Percentiles rank a stretch among this genome's conserved stretches.
phyloP scores from a whole-genome alignment of 1,284 basidiomycete species.

The Tranzscheliella williamsii region DNA sequence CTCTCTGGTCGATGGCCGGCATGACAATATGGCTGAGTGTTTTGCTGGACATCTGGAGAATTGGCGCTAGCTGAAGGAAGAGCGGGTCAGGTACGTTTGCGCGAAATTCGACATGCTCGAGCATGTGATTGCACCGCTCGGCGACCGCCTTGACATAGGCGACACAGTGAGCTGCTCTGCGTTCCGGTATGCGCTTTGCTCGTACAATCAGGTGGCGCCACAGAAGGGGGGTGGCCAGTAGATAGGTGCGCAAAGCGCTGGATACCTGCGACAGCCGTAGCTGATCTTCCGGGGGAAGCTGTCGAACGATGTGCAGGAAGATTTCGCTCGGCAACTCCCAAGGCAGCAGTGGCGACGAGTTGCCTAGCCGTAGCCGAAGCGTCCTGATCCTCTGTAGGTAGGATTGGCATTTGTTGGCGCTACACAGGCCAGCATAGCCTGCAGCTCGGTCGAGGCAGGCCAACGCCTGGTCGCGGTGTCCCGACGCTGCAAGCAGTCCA shows the following conservation, averaged over 20 bases:
- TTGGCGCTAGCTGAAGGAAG: not conserved
- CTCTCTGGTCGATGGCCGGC: not conserved
- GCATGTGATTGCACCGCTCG: conserved; percentile 2
- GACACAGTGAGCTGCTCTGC: not conserved
- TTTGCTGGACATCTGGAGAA: not conserved
- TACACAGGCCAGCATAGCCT: not conserved
- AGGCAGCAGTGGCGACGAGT: not conserved
- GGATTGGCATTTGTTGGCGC: conserved; percentile 14
- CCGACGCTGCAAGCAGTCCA: conserved; percentile 3
- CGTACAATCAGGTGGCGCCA: not conserved
- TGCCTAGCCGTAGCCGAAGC: not conserved
- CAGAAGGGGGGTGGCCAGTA: not conserved
- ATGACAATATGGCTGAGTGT: conserved; percentile 9
- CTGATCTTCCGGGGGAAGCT: not conserved
- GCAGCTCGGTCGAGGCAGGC: conserved; percentile 12
- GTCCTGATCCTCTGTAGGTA: too few relatives aligned
- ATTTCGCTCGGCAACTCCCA: not conserved
- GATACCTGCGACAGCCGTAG: not conserved
- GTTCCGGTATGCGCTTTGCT: too few relatives aligned
- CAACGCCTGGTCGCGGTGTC: conserved; percentile 4
- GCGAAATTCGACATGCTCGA: conserved; percentile 3
- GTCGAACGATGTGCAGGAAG: not conserved
- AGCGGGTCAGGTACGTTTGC: not conserved
- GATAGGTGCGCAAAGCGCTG: not conserved
- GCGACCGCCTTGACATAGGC: not conserved